phyloP scores from a whole-genome alignment of 805 yeast genomes.

The Wickerhamiella galacta region DNA sequence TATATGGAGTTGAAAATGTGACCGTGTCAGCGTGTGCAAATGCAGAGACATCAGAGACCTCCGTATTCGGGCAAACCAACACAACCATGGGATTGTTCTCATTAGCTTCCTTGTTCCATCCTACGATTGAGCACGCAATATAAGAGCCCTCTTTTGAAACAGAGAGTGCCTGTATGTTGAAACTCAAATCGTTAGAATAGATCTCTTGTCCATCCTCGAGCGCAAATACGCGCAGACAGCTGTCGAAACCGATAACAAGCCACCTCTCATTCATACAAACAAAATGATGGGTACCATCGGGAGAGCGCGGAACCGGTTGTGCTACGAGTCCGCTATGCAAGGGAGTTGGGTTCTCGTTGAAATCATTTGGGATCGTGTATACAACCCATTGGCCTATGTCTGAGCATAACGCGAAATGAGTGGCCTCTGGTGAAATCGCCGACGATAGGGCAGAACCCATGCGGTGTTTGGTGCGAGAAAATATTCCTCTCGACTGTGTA shows the following conservation, averaged over 20 bases:
- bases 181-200: constrained; percentile 50
- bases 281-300: constrained; percentile 7
- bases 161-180: constrained; percentile 67
- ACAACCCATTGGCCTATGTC: constrained; percentile 27
- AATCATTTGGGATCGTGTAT: not conserved
- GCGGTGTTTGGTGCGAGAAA: no score
- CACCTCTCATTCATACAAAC: constrained; percentile 34
- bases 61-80: constrained; percentile 28
- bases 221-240: constrained; percentile 34
- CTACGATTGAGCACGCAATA: constrained; percentile 70
- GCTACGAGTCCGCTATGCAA: not conserved
- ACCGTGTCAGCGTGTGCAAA: constrained; percentile 36
- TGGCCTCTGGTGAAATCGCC: no score
- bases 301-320: not conserved
- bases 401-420: not conserved
- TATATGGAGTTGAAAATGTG: constrained; percentile 65
- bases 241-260: constrained; percentile 46
- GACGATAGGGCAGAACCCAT: no score
- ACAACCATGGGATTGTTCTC: constrained; percentile 64
- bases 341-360: not conserved
- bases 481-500: no score
- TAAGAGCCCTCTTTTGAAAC: constrained; percentile 46
- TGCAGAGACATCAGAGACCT: constrained; percentile 5
- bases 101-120: constrained; percentile 50
- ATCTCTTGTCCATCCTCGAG: constrained; percentile 44